Conservation (phyloP, 176 grass and related monocot species). For the Cenchrus fungigraminus region DNA sequence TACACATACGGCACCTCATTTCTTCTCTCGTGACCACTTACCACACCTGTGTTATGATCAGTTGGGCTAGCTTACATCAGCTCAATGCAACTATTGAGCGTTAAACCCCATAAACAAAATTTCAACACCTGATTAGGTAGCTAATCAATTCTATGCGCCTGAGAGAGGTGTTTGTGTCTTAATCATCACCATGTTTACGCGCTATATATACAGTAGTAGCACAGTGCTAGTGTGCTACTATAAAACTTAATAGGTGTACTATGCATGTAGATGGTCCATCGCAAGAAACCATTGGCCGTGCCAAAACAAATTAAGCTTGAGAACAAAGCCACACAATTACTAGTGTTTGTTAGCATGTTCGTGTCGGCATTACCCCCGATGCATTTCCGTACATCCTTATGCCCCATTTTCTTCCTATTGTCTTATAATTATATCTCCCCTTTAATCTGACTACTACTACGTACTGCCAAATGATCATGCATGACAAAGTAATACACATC, state of each 20-base stretch:
- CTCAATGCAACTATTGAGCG: background rate
- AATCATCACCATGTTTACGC: background rate
- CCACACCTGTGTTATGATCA: background rate
- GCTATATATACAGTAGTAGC: background rate
- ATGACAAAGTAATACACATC: background rate
- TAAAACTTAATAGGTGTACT: background rate
- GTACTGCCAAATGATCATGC: background rate
- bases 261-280: background rate
- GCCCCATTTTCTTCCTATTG: background rate
- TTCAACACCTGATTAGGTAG: slow-evolving; percentile 2
- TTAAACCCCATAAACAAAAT: background rate
- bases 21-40: background rate
- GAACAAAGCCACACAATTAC: slow-evolving; percentile 16
- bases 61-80: background rate
- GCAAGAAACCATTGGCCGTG: background rate
- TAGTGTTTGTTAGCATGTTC: slow-evolving; percentile 11
- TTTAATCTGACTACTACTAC: background rate
- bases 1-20: background rate
- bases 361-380: background rate
- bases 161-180: background rate
- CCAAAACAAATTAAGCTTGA: slow-evolving; percentile 5
- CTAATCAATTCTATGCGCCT: slow-evolving; percentile 10
- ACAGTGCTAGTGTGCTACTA: background rate
- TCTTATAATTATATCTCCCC: slow-evolving; percentile 8
- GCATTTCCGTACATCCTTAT: background rate